phyloP scores from a whole-genome alignment of 2,329 filamentous ascomycete genomes.

The Davidsoniella virescens region DNA sequence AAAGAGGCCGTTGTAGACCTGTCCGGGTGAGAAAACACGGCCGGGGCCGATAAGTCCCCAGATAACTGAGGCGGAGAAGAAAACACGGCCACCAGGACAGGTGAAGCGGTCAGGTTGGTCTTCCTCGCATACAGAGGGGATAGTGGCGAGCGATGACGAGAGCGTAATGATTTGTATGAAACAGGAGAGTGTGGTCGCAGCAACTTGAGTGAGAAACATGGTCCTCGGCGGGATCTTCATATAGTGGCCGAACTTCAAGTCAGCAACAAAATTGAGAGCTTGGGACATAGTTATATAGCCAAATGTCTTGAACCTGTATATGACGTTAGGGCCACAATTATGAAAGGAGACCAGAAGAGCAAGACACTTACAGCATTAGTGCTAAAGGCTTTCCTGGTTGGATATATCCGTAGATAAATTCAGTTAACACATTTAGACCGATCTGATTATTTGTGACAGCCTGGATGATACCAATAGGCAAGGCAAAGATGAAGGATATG shows the following conservation, averaged over 20 bases:
- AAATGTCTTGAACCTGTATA: constrained; percentile 41
- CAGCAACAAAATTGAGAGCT: constrained; percentile 45
- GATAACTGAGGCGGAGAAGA: constrained; percentile 50
- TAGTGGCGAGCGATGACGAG: constrained; percentile 43
- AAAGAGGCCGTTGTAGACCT: constrained; percentile 45
- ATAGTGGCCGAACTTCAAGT: constrained; percentile 57
- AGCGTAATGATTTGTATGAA: constrained; percentile 50
- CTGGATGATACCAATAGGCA: constrained; percentile 54
- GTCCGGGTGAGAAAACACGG: constrained; percentile 45
- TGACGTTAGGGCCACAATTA: constrained; percentile 4
- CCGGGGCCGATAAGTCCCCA: constrained; percentile 51
- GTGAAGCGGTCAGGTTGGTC: constrained; percentile 42
- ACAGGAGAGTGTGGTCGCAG: constrained; percentile 49
- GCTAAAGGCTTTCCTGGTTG: constrained; percentile 55
- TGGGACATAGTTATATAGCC: constrained; percentile 50
- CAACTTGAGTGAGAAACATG: constrained; percentile 50
- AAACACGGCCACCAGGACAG: constrained; percentile 46
- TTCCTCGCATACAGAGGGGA: constrained; percentile 45
- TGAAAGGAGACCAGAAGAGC: neutral
- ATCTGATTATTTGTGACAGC: constrained; percentile 56
- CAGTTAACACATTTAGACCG: constrained; percentile 57
- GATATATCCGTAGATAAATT: constrained; percentile 61
- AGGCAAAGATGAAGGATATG: constrained; percentile 45
- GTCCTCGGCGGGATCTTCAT: constrained; percentile 54
- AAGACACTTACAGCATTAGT: constrained; percentile 46